Evolutionary conservation across 805 yeast genomes (phyloP).

Genomic region (Pichia ethanolica): DNA sequence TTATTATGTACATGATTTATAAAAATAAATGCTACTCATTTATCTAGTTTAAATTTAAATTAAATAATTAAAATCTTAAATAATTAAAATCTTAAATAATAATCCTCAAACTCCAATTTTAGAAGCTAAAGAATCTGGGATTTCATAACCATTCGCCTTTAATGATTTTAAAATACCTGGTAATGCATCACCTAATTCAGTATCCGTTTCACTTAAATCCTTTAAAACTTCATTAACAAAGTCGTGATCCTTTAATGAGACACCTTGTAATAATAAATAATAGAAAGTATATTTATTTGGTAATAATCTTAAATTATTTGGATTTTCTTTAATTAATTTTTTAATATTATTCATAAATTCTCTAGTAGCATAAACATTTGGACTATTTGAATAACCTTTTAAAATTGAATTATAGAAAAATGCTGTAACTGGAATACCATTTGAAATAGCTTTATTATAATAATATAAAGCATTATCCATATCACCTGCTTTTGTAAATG

Average conservation of each 20-base stretch:
- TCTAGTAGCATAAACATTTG: slow-evolving; percentile 29
- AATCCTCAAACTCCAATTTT: background rate
- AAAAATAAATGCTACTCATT: too few species aligned
- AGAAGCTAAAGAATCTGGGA: slow-evolving; percentile 13
- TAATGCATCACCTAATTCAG: slow-evolving; percentile 32
- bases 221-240: slow-evolving; percentile 31
- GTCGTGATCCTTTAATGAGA: slow-evolving; percentile 24
- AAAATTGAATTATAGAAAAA: slow-evolving; percentile 41
- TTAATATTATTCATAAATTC: slow-evolving; percentile 33
- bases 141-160: slow-evolving; percentile 12
- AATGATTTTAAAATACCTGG: slow-evolving; percentile 30
- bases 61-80: too few species aligned
- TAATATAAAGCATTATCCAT: slow-evolving; percentile 34
- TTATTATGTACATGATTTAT: too few species aligned
- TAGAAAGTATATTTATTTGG: slow-evolving; percentile 48
- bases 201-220: slow-evolving; percentile 29
- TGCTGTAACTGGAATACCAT: slow-evolving; percentile 30
- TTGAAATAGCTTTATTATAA: slow-evolving; percentile 29
- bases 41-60: too few species aligned
- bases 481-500: slow-evolving; percentile 39
- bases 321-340: slow-evolving; percentile 11
- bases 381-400: slow-evolving; percentile 38
- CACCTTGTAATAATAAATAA: slow-evolving; percentile 36
- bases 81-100: too few species aligned
- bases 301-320: slow-evolving; percentile 12